phyloP scores from a whole-genome alignment of 129 eudicot species.

The Flaveria brownii region DNA sequence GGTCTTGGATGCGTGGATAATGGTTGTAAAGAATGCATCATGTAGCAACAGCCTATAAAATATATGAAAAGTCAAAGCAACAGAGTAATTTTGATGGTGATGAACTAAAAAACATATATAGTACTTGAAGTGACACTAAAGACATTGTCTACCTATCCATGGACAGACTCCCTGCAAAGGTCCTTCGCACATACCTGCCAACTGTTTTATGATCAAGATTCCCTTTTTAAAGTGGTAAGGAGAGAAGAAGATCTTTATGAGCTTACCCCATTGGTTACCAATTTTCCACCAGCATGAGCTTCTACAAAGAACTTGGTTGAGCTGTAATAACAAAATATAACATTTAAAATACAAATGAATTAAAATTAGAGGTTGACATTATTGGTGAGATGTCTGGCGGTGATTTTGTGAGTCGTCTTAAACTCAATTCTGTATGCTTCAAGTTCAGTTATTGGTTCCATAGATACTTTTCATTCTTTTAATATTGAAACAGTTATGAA shows the following conservation, averaged over 20 bases:
- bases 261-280: no score
- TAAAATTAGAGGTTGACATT: background rate
- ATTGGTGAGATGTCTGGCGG: no score
- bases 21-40: constrained; percentile 43
- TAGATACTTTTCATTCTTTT: no score
- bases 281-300: constrained; percentile 55
- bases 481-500: no score
- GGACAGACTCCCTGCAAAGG: constrained; percentile 84
- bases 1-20: constrained; percentile 79
- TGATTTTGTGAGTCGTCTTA: background rate
- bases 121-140: constrained; percentile 62
- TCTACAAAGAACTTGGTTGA: constrained; percentile 61
- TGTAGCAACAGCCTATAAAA: background rate
- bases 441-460: no score
- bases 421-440: no score
- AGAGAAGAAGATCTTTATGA: no score
- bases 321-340: constrained; percentile 37
- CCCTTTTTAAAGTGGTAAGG: background rate
- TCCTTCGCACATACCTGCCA: constrained; percentile 62
- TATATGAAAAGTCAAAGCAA: background rate
- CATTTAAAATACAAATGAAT: background rate
- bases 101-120: background rate
- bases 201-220: constrained; percentile 25
- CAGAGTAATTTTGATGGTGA: background rate
- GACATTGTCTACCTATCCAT: constrained; percentile 76